Evolutionary conservation across 495 filamentous ascomycete species (phyloP).

Genomic region (Daldinia decipiens): DNA sequence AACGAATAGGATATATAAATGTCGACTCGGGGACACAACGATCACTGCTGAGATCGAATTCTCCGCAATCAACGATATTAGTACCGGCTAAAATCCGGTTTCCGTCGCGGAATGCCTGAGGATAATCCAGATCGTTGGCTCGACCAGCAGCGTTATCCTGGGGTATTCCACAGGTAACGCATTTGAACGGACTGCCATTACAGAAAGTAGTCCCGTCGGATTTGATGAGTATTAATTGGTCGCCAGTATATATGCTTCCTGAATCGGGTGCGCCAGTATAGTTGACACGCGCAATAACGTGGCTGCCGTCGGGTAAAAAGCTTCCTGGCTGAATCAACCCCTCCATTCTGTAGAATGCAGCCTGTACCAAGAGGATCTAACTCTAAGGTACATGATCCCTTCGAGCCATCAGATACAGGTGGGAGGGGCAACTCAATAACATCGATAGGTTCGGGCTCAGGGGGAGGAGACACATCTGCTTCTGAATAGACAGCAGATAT

Average conservation of each 20-base stretch:
- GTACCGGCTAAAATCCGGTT: slow-evolving; percentile 31
- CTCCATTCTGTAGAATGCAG: slow-evolving; percentile 4
- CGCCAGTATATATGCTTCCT: neutral
- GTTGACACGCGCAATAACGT: slow-evolving; percentile 40
- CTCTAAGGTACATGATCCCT: neutral
- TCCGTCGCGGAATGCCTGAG: slow-evolving; percentile 45
- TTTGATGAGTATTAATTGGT: neutral
- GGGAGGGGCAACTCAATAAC: neutral
- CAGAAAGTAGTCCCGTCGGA: neutral
- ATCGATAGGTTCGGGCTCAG: neutral
- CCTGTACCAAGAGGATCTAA: neutral
- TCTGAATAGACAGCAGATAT: neutral
- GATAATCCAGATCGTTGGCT: slow-evolving; percentile 30
- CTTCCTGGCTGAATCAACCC: slow-evolving; percentile 34
- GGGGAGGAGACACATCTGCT: neutral
- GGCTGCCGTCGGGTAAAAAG: slow-evolving; percentile 44
- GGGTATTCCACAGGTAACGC: neutral
- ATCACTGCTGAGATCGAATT: slow-evolving; percentile 15
- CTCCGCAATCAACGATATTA: slow-evolving; percentile 43
- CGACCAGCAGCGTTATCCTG: neutral
- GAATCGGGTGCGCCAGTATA: slow-evolving; percentile 33
- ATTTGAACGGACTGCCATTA: neutral
- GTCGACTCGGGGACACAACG: neutral
- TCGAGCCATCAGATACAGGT: neutral
- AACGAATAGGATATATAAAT: slow-evolving; percentile 1